A percentile compares a stretch with the other conserved stretches of the same genome.
Conservation (phyloP, 192 early-diverging fungal genomes). For the Coemansia sp. region DNA sequence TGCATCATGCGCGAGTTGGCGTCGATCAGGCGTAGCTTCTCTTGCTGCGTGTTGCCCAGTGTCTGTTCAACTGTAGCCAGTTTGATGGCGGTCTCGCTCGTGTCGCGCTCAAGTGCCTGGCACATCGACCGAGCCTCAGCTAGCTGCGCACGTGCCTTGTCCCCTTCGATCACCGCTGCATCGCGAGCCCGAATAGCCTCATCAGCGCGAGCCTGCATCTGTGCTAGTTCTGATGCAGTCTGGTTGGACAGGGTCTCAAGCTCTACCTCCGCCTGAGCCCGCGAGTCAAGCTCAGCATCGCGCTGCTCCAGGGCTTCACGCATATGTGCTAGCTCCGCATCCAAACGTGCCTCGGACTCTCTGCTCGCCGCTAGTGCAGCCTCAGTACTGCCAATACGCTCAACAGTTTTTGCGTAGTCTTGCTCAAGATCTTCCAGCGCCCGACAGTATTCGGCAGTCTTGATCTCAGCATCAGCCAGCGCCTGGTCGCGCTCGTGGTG, state of each 20-base stretch:
- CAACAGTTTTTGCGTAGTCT: slow-evolving; percentile 24
- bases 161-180: slow-evolving; percentile 4
- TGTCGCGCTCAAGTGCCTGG: slow-evolving; percentile 29
- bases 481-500: slow-evolving; percentile 59
- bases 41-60: slow-evolving; percentile 32
- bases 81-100: slow-evolving; percentile 52
- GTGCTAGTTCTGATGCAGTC: slow-evolving; percentile 10
- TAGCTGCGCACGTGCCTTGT: slow-evolving; percentile 19
- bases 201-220: slow-evolving; percentile 21
- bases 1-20: slow-evolving; percentile 44
- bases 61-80: slow-evolving; percentile 58
- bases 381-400: slow-evolving; percentile 26
- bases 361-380: slow-evolving; percentile 22
- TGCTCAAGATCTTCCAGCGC: slow-evolving; percentile 30
- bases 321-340: slow-evolving; percentile 19
- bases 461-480: slow-evolving; percentile 57
- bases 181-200: slow-evolving; percentile 15
- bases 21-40: slow-evolving; percentile 40
- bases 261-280: slow-evolving; percentile 17
- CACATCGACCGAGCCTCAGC: slow-evolving; percentile 24
- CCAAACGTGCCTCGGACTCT: slow-evolving; percentile 20
- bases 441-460: slow-evolving; percentile 49
- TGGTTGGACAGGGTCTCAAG: slow-evolving; percentile 22
- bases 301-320: slow-evolving; percentile 19
- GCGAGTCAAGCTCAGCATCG: slow-evolving; percentile 25